Conservation (phyloP, 345 rosid genomes). For the Trapa incisa region DNA sequence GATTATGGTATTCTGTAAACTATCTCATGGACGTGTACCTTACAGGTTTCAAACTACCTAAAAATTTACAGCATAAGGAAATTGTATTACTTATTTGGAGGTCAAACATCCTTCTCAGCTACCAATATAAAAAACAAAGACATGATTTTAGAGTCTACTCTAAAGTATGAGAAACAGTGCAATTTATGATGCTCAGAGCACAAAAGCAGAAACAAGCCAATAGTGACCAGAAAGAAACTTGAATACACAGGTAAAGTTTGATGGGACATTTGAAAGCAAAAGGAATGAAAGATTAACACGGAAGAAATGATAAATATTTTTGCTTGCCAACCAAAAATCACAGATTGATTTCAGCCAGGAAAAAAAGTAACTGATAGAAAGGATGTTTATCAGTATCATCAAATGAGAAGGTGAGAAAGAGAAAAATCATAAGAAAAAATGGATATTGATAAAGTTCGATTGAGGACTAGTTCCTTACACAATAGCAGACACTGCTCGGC, state of each 20-base stretch:
- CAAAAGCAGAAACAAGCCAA: no score
- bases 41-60: not conserved
- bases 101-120: not conserved
- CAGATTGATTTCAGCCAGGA: not conserved
- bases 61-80: not conserved
- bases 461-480: conserved; percentile 32
- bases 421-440: not conserved
- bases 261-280: not conserved
- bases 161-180: not conserved
- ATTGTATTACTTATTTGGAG: not conserved
- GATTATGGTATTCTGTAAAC: not conserved
- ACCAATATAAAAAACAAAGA: not conserved
- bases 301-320: not conserved
- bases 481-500: conserved; percentile 94
- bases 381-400: not conserved
- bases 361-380: not conserved
- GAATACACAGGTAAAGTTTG: not conserved
- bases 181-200: not conserved
- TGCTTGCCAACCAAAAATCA: not conserved
- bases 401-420: not conserved
- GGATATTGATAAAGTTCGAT: not conserved
- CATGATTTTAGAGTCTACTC: not conserved
- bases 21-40: not conserved
- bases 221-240: not conserved
- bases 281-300: not conserved